Base-by-base conservation (phyloP, 768 basidiomycete species). In the Agrocybe chaxingu region DNA sequence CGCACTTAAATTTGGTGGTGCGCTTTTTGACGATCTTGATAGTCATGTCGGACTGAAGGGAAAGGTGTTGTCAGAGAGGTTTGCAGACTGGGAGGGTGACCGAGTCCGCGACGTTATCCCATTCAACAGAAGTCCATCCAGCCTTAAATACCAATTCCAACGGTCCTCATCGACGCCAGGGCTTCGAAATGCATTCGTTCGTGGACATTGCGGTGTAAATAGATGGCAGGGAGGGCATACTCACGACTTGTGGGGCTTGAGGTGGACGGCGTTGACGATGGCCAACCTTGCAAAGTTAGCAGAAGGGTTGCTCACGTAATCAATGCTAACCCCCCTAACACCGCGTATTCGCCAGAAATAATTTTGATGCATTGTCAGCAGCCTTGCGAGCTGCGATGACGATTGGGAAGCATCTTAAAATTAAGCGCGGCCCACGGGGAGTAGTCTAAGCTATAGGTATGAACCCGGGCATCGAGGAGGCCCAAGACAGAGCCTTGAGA, bases 1-100 rank as follows among this genome's bases (percentile, higher is more conserved):
- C 86, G 52, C 55, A 92, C 93, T 96, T 98, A 91, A 98, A 98
- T 68, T 79, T 76, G 75, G 87, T 92, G 65, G 95, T 97, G 73
- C 93, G 90, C 80, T 98, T 98, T 82, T 96, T 97, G 74, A 97
- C 81, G 70, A 95, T 74, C 68, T 80, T 79, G 73, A 79, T 67
- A 72, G 74, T 75, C 76, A 78, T 79, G 66, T 65, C 62, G 66
- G 63, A 60, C 74, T 74, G 57, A 35, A 50, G 45, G 46, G 45
- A 54, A 41, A 36, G 36, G 47, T 44, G 34, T 24, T 13, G 52
- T 56, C 46, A 63, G 51, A 47, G 41, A 52, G 45, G 30, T 53
- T 51, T 48, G 50, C 24, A 50, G 47, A 53, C 47, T 52, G 24
- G 44, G 39, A 46, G 53, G 40, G 31, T 47, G 45, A 46, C 60